Evolutionary conservation across 1,284 basidiomycete genomes (phyloP), one percentile per base, ranked within the genome.

Genomic region (Tilletia setariae): DNA sequence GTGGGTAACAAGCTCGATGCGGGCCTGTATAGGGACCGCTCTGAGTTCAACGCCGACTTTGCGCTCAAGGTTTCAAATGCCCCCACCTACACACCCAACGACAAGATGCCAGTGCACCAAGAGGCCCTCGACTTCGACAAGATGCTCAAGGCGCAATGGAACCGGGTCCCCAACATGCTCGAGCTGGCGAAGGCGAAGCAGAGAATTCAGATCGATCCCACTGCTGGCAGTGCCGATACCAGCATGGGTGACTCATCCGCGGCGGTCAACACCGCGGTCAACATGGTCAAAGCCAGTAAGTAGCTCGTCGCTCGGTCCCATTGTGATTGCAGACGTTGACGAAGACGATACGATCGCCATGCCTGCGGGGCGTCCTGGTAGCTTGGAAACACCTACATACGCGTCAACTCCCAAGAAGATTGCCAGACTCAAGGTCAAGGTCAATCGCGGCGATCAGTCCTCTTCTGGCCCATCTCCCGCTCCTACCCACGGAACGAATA

Each of bases 1-100:
- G 98, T 99, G 92, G 95, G 98, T 82, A 91, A 91, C 66, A 98
- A 96, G 83, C 85, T 98, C 28, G 90, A 93, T 76, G 88, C 87
- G 70, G 93, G 93, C 0, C 74, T 80, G 66, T 98, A 98, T 84
- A 87, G 88, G 70, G 88, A 91, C 76, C 89, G 94, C 25, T 89
- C 90, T 78, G 90, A 87, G 23, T 95, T 98, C 81, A 89, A 90
- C 76, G 86, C 87, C 21, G 95, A 99, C 82, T 91, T 98, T 82
- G 89, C 87, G 68, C 87, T 97, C 63, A 92, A 98, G 87, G 87
- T 94, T 69, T 82, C 85, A 63, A 98, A 99, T 79, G 93, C 94
- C 47, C 91, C 91, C 81, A 86, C 87, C 21, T 99, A 95, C 85
- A 98, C 98, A 76, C 79, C 80, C 1, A 77, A 80, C 35, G 84